These are phyloP conservation scores for Colletotrichum ledebouriae DNA, from an alignment of 2,329 filamentous ascomycete genomes.

Conservation along the genomic window DNA sequence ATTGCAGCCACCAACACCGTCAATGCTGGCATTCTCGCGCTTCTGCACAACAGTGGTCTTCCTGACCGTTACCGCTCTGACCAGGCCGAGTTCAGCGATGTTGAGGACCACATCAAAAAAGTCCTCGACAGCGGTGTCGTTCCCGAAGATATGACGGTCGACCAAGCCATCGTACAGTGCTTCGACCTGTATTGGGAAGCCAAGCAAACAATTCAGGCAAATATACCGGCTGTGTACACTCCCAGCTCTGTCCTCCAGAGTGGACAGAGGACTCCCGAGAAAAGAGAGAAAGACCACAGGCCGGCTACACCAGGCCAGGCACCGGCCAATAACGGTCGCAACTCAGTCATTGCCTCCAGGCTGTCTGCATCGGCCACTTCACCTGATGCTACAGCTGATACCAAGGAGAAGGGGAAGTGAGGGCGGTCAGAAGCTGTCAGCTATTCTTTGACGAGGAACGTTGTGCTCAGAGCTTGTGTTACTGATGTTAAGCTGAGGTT, in stretches of 20 bases:
- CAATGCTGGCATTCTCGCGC: constrained; percentile 63
- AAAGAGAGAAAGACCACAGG: not conserved
- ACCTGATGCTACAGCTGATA: not conserved
- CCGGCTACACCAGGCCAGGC: constrained; percentile 15
- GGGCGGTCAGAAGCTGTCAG: not conserved
- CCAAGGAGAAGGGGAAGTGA: constrained; percentile 3
- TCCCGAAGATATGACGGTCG: constrained; percentile 56
- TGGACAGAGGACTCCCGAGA: constrained; percentile 27
- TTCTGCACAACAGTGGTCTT: constrained; percentile 67
- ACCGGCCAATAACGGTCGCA: constrained; percentile 15
- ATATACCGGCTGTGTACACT: constrained; percentile 60
- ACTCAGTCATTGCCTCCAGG: constrained; percentile 33
- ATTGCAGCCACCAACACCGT: constrained; percentile 65
- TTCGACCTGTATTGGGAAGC: constrained; percentile 61
- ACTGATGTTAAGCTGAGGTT: not conserved
- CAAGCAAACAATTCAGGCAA: constrained; percentile 61
- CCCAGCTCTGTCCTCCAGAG: constrained; percentile 32
- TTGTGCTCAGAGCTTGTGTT: constrained; percentile 5
- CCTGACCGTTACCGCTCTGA: constrained; percentile 65
- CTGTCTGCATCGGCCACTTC: constrained; percentile 12
- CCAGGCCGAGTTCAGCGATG: constrained; percentile 61
- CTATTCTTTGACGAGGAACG: constrained; percentile 7
- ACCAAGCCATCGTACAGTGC: constrained; percentile 62
- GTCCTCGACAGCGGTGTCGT: constrained; percentile 63
- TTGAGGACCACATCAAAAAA: constrained; percentile 65